Conservation (phyloP, 192 early-diverging fungal genomes). For the Coemansia sp. region DNA sequence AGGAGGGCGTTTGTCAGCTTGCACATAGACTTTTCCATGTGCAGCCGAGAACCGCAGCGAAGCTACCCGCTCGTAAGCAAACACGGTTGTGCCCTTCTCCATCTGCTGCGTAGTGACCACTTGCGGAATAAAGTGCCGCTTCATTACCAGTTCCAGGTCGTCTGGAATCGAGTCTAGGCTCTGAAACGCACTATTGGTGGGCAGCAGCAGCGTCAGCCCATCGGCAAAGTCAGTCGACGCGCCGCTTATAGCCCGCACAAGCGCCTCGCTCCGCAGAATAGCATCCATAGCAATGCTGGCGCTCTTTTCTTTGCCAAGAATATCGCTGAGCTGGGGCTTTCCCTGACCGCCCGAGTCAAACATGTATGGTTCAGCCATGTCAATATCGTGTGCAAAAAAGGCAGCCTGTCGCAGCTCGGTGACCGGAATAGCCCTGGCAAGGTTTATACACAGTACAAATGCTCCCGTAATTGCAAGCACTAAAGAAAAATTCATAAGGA, state of each 20-base stretch:
- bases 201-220: constrained; percentile 44
- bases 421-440: constrained; percentile 18
- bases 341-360: constrained; percentile 31
- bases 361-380: constrained; percentile 26
- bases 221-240: constrained; percentile 37
- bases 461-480: no score
- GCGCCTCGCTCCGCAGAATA: constrained; percentile 38
- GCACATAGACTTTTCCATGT: constrained; percentile 25
- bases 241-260: constrained; percentile 47
- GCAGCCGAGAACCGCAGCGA: constrained; percentile 27
- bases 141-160: constrained; percentile 38
- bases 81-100: constrained; percentile 22
- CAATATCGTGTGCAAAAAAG: constrained; percentile 9
- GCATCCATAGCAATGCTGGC: constrained; percentile 45
- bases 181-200: constrained; percentile 48
- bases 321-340: constrained; percentile 38
- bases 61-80: constrained; percentile 23
- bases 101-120: constrained; percentile 24
- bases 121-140: constrained; percentile 44
- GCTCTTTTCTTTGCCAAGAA: constrained; percentile 37
- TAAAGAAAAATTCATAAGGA: no score
- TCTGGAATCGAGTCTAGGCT: constrained; percentile 24
- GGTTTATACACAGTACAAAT: constrained; percentile 3
- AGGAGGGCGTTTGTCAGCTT: constrained; percentile 29
- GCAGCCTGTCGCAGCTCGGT: constrained; percentile 25